Conservation (phyloP, 1,284 basidiomycete species). For the Macrocystidia cucumis region DNA sequence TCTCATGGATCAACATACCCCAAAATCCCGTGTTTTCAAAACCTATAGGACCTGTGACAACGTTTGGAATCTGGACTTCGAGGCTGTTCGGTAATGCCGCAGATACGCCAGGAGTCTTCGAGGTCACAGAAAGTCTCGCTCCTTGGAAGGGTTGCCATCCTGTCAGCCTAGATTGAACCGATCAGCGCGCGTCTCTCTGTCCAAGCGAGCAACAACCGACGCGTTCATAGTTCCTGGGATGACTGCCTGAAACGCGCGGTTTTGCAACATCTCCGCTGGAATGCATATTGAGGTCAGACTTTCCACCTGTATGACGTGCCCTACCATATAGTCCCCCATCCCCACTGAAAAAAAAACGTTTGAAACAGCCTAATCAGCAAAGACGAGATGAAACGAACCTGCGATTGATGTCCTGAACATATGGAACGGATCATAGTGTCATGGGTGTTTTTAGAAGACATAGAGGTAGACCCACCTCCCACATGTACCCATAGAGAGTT, state of each 20-base stretch:
- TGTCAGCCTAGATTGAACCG: slow-evolving; percentile 11
- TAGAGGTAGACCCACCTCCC: slow-evolving; percentile 18
- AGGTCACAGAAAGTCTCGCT: slow-evolving; percentile 19
- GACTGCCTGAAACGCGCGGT: slow-evolving; percentile 27
- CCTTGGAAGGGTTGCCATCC: slow-evolving; percentile 22
- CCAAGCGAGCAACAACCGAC: slow-evolving; percentile 8
- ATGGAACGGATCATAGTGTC: neutral
- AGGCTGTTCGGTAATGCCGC: slow-evolving; percentile 24
- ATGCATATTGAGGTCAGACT: neutral
- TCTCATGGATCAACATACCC: slow-evolving; percentile 13
- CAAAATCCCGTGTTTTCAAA: slow-evolving; percentile 27
- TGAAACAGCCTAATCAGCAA: neutral
- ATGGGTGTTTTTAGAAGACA: neutral
- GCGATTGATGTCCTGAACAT: slow-evolving; percentile 29
- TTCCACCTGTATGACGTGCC: too few species aligned
- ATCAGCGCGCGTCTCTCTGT: neutral
- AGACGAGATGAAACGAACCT: slow-evolving; percentile 12
- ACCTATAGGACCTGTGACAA: slow-evolving; percentile 21
- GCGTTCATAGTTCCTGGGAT: slow-evolving; percentile 22
- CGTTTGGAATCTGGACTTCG: slow-evolving; percentile 21
- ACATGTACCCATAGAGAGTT: slow-evolving; percentile 25
- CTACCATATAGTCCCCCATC: slow-evolving; percentile 25
- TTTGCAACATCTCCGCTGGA: slow-evolving; percentile 20
- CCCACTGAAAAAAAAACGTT: slow-evolving; percentile 12
- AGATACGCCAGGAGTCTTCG: slow-evolving; percentile 20